Conservation (phyloP, 2,329 filamentous ascomycete genomes). For the Ceratocystis cubensis region DNA sequence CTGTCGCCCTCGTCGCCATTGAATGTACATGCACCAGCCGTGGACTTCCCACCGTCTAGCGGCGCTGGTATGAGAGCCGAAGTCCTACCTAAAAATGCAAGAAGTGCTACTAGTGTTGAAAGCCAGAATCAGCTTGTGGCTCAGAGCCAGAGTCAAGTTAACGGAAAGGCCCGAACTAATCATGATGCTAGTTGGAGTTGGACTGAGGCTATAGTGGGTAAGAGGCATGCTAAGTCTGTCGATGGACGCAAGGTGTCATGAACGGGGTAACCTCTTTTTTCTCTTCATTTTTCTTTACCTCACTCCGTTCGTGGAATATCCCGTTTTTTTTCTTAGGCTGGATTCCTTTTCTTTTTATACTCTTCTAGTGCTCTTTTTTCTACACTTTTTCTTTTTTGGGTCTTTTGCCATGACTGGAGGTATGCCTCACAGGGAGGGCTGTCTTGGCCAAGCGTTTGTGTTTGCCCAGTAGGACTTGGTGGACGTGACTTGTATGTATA, state of each 20-base stretch:
- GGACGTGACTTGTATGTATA: background rate
- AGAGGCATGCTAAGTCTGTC: constrained; percentile 22
- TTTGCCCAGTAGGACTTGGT: background rate
- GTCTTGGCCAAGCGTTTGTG: no score
- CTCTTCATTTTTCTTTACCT: background rate
- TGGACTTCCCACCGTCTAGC: background rate
- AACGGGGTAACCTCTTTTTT: background rate
- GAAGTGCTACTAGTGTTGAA: no score
- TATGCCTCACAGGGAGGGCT: no score
- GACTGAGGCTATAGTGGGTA: constrained; percentile 44
- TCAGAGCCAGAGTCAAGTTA: background rate
- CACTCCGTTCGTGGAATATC: background rate
- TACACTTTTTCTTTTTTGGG: background rate
- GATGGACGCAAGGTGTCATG: background rate
- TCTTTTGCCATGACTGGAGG: no score
- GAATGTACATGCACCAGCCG: background rate
- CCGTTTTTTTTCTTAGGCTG: background rate
- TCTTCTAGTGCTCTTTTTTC: background rate
- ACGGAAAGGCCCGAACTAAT: background rate
- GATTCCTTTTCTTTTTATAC: background rate
- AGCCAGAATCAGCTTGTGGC: background rate
- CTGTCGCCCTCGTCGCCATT: constrained; percentile 10
- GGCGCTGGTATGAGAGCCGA: constrained; percentile 1
- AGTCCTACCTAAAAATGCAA: background rate
- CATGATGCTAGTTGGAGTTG: constrained; percentile 35